phyloP scores from a whole-genome alignment of 352 stramenopile genomes.

The Phytophthora tentaculata region DNA sequence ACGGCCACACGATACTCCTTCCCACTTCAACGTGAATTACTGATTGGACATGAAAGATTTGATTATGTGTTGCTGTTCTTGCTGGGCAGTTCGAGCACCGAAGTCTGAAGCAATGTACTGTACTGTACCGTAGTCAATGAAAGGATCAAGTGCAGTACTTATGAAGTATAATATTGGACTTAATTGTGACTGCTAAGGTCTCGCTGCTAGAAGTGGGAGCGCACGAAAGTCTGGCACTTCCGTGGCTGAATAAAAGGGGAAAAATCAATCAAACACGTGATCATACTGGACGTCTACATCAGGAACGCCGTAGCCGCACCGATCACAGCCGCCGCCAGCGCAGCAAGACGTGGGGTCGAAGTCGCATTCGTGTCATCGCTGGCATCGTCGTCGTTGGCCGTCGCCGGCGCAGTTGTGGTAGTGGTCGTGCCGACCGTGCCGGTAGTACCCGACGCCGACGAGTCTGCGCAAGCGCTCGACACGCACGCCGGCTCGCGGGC shows the following conservation, averaged over 20 bases:
- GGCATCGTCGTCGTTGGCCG: conserved; percentile 23
- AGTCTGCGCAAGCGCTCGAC: conserved; percentile 20
- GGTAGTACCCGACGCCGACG: conserved; percentile 18
- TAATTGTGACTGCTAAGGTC: not conserved
- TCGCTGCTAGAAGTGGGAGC: not conserved
- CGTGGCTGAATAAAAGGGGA: conserved; percentile 1
- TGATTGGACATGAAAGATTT: not conserved
- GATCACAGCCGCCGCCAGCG: conserved; percentile 12
- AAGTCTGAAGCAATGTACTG: not conserved
- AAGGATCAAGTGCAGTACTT: not conserved
- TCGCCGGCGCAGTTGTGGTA: conserved; percentile 19
- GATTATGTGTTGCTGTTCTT: not conserved
- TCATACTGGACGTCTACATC: conserved; percentile 19
- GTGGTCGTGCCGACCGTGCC: conserved; percentile 10
- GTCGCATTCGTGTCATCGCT: conserved; percentile 30
- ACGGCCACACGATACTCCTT: conserved; percentile 17
- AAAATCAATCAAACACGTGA: conserved; percentile 4
- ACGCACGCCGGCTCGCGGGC: conserved; percentile 30
- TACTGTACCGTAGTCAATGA: too few relatives aligned
- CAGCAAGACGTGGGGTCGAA: conserved; percentile 16
- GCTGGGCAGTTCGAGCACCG: too few relatives aligned
- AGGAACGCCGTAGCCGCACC: conserved; percentile 14
- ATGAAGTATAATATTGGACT: conserved; percentile 1
- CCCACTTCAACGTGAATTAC: not conserved
- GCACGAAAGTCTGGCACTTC: conserved; percentile 2